Percentiles rank a stretch among this genome's conserved stretches.
These are phyloP conservation scores for Russula sp. DNA, from an alignment of 768 basidiomycete species.

Conservation along the genomic window DNA sequence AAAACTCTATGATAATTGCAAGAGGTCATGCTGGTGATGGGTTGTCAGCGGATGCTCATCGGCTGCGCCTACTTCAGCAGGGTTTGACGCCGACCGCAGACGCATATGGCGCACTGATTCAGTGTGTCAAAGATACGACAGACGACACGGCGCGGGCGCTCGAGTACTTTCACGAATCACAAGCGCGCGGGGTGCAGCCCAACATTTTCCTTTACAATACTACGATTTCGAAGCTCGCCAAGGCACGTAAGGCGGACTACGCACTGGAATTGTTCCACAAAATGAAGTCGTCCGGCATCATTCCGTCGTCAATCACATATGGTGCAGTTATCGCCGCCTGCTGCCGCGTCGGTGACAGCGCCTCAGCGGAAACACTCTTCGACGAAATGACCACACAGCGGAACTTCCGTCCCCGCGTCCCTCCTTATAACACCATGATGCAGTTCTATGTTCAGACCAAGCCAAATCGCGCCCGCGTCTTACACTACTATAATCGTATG, in stretches of 20 bases:
- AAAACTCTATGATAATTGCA: conserved; percentile 88
- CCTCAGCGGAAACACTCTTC: conserved; percentile 80
- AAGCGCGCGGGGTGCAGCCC: conserved; percentile 62
- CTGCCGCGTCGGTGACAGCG: conserved; percentile 85
- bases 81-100: conserved; percentile 81
- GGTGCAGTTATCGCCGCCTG: conserved; percentile 93
- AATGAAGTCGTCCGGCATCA: conserved; percentile 67
- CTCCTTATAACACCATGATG: conserved; percentile 99
- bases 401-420: conserved; percentile 84
- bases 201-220: conserved; percentile 95
- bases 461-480: conserved; percentile 73
- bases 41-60: conserved; percentile 77
- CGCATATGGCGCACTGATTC: conserved; percentile 88
- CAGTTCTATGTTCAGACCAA: conserved; percentile 91
- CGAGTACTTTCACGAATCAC: conserved; percentile 77
- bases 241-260: conserved; percentile 88
- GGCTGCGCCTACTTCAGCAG: conserved; percentile 69
- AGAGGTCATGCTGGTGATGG: conserved; percentile 78
- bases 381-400: conserved; percentile 70
- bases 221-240: conserved; percentile 92
- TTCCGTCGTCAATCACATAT: conserved; percentile 85
- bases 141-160: conserved; percentile 90
- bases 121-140: conserved; percentile 87
- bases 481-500: conserved; percentile 74
- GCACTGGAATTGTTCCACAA: conserved; percentile 84